These are phyloP conservation scores for Gloeopeniophorella convolvens DNA, from an alignment of 768 basidiomycete species.

Conservation along the genomic window DNA sequence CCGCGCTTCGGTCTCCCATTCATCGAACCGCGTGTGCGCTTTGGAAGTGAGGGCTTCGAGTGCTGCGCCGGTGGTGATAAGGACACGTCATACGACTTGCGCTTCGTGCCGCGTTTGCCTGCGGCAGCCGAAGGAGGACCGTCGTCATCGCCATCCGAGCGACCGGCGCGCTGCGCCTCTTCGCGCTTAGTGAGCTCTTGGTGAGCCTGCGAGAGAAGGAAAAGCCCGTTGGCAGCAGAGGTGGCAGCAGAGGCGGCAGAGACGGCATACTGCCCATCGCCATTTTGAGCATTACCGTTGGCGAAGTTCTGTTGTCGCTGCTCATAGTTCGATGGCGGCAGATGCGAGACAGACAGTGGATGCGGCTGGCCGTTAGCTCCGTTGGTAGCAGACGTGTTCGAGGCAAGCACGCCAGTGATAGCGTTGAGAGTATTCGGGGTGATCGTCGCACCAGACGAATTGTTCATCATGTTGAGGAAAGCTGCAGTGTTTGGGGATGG, in stretches of 20 bases:
- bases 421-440: conserved; percentile 68
- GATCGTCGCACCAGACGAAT: conserved; percentile 39
- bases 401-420: conserved; percentile 68
- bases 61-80: conserved; percentile 23
- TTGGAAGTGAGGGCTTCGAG: conserved; percentile 21
- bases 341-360: conserved; percentile 32
- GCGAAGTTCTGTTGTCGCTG: conserved; percentile 19
- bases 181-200: conserved; percentile 96
- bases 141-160: conserved; percentile 26
- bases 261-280: conserved; percentile 26
- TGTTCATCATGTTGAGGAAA: conserved; percentile 85
- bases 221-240: conserved; percentile 85
- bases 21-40: conserved; percentile 33
- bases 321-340: conserved; percentile 20
- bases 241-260: conserved; percentile 53
- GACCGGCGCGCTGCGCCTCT: conserved; percentile 62
- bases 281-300: conserved; percentile 11
- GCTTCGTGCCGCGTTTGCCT: conserved; percentile 58
- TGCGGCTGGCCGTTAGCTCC: conserved; percentile 44
- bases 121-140: conserved; percentile 22
- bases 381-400: conserved; percentile 49
- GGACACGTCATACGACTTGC: conserved; percentile 53
- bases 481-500: conserved; percentile 86
- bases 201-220: conserved; percentile 89
- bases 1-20: conserved; percentile 23